phyloP scores from a whole-genome alignment of 2,329 filamentous ascomycete genomes.

The Allantophomopsis cytisporea region DNA sequence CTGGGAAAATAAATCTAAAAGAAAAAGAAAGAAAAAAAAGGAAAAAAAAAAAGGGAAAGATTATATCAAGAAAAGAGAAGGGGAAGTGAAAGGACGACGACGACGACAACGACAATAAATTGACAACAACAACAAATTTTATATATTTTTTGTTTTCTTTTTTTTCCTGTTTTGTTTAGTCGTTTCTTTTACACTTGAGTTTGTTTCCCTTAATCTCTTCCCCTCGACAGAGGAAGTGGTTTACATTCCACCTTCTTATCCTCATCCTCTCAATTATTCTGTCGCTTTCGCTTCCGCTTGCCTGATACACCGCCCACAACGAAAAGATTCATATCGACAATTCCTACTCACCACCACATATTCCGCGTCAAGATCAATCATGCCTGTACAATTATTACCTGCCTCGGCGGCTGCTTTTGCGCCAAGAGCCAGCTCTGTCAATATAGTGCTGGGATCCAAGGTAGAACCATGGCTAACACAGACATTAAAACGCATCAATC shows the following conservation, averaged over 20 bases:
- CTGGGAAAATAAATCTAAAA: constrained; percentile 5
- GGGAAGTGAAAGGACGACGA: too few species aligned
- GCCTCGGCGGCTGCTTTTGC: constrained; percentile 95
- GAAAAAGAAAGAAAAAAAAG: too few species aligned
- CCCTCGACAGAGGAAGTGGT: not conserved
- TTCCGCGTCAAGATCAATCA: constrained; percentile 21
- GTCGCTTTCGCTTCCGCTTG: constrained; percentile 6
- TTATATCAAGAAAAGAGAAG: too few species aligned
- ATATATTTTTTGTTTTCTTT: constrained; percentile 23
- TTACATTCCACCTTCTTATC: constrained; percentile 1
- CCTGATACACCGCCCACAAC: not conserved
- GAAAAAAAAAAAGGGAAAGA: too few species aligned
- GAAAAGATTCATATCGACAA: constrained; percentile 1
- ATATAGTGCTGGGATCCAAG: constrained; percentile 84
- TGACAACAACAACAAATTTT: too few species aligned
- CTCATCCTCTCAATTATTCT: constrained; percentile 6
- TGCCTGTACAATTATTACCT: constrained; percentile 88
- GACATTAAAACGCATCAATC: constrained; percentile 92
- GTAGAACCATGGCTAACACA: constrained; percentile 94
- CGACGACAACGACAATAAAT: too few species aligned
- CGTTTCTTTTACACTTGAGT: constrained; percentile 16
- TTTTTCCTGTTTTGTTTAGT: constrained; percentile 17
- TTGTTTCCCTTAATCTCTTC: constrained; percentile 9
- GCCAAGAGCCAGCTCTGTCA: constrained; percentile 77
- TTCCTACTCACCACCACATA: not conserved